phyloP scores from a whole-genome alignment of 768 basidiomycete species.

The Cystofilobasidium bisporidii region DNA sequence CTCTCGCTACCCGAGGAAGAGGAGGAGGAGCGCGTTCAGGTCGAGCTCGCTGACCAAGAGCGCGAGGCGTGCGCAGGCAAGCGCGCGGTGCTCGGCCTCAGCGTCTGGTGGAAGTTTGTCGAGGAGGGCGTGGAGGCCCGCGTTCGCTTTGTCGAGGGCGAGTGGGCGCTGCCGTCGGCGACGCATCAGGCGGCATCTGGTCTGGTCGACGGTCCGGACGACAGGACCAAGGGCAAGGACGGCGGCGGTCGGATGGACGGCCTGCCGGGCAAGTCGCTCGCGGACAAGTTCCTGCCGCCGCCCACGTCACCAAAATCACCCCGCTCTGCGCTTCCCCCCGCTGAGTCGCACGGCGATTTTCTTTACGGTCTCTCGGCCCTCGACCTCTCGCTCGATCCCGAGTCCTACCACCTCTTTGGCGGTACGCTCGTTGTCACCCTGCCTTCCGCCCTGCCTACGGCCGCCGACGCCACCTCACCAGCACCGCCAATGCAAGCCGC shows the following conservation, averaged over 20 bases:
- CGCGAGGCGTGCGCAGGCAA: neutral
- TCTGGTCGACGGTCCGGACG: no score
- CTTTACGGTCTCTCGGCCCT: constrained; percentile 7
- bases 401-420: constrained; percentile 15
- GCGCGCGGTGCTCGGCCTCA: constrained; percentile 5
- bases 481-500: neutral
- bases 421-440: constrained; percentile 19
- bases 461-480: neutral
- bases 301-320: neutral
- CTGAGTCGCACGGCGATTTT: constrained; percentile 1
- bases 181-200: no score
- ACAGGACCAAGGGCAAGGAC: neutral
- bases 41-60: neutral
- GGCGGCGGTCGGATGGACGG: neutral
- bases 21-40: neutral
- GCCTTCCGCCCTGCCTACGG: neutral
- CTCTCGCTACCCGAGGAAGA: neutral
- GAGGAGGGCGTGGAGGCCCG: neutral
- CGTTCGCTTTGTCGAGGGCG: constrained; percentile 7
- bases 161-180: neutral
- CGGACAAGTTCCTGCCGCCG: neutral
- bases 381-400: constrained; percentile 2
- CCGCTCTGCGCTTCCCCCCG: neutral
- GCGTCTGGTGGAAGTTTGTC: neutral
- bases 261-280: neutral